Base-by-base conservation (phyloP, 1,284 basidiomycete genomes). In the Schizopora paradoxa region DNA sequence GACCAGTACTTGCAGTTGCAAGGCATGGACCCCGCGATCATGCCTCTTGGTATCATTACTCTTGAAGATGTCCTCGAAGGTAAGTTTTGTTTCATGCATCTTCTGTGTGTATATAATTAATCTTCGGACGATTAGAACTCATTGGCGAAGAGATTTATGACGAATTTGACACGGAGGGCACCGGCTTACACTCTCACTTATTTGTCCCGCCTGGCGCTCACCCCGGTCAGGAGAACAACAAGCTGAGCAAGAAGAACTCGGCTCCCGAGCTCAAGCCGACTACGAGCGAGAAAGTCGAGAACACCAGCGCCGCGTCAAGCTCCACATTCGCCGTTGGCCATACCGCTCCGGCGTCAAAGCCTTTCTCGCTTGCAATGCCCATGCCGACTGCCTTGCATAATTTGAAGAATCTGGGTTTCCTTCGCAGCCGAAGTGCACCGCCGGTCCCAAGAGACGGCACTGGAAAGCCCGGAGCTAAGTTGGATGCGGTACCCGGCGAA, bases 31-130 rank as follows among this genome's bases (percentile, higher is more conserved):
- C 82, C 75, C 0, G 76, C 81, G 23, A 72, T 86, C 25, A 82
- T 79, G 71, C 91, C 91, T 1, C 69, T 95, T 19, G 92, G 92
- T 49, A 91, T 95, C 60, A 94, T 95, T 54, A 95, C 92, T 1
- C 73, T 95, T 2, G 92, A 95, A 63, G 91, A 95, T 54, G 89
- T 95, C 13, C 71, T 95, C 6, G 91, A 95, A 76, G 84, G 87
- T 84, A 48, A 32, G 56, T 54, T 41, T 54, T 48, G 29, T 54
- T 22, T 7, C 21, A 11, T 23, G 23, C 39, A 5, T 22, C 43
- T 28, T 26, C 39, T 26, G 25, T 25, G n/a, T 25, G 21, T 49
- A n/a, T 23, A 7, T 47, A 10, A 18, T 44, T 53, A 6, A 52
- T 35, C 26, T 3, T 48, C 2, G 21, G 21, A 47, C 41, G 27